These are phyloP conservation scores for Plantago lanceolata DNA, from an alignment of 305 asterid genomes.

Conservation along the genomic window DNA sequence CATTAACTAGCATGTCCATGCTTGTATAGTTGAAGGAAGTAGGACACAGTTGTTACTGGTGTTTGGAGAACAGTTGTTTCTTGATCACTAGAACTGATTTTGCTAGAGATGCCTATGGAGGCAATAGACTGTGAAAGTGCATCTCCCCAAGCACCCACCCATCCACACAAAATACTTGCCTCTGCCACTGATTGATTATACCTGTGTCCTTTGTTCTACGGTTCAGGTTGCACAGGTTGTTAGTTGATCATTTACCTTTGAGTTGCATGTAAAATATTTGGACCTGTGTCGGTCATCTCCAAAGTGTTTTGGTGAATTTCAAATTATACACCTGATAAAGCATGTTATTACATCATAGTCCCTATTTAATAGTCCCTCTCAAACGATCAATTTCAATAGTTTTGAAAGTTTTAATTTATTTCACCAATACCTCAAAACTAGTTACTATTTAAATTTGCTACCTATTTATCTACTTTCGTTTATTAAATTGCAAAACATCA, in stretches of 20 bases:
- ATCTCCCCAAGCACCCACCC: no score
- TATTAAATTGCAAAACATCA: no score
- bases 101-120: background rate
- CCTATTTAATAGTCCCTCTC: no score
- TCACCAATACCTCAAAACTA: no score
- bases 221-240: constrained; percentile 8
- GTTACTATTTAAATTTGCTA: no score
- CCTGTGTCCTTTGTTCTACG: constrained; percentile 10
- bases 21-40: background rate
- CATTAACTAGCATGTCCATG: constrained; percentile 2
- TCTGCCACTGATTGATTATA: constrained; percentile 7
- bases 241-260: constrained; percentile 7
- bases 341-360: no score
- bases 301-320: constrained; percentile 15
- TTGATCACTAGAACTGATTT: background rate
- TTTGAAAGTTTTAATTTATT: no score
- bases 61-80: background rate
- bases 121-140: background rate
- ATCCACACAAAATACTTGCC: background rate
- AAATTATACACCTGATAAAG: no score
- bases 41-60: background rate
- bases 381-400: no score
- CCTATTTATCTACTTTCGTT: no score
- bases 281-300: constrained; percentile 12
- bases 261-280: constrained; percentile 1